Percentiles rank a stretch among this genome's conserved stretches.
These are phyloP conservation scores for Gentiana straminea DNA, from an alignment of 257 asterid species.

Conservation along the genomic window DNA sequence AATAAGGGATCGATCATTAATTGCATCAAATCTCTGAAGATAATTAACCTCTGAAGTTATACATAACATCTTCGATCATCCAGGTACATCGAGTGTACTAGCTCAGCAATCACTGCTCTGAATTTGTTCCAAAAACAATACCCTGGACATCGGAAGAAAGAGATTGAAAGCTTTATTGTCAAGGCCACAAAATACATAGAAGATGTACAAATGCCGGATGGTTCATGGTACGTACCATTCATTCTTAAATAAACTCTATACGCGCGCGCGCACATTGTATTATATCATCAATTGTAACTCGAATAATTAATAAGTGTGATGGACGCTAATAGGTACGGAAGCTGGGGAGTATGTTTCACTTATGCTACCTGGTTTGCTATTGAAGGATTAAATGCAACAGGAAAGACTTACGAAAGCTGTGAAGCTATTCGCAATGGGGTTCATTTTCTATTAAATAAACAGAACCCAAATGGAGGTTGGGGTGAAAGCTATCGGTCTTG, in stretches of 20 bases:
- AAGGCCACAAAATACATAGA: conserved; percentile 49
- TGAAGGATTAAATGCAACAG: conserved; percentile 62
- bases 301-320: background rate
- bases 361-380: conserved; percentile 79
- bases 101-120: conserved; percentile 64
- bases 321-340: conserved; percentile 39
- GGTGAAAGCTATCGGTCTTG: conserved; percentile 82
- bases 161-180: conserved; percentile 30
- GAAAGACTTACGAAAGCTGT: conserved; percentile 39
- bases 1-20: background rate
- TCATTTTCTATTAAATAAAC: conserved; percentile 44
- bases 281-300: too few species aligned
- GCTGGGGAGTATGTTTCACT: conserved; percentile 79
- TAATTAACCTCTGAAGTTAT: too few species aligned
- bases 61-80: background rate
- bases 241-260: background rate
- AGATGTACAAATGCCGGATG: conserved; percentile 48
- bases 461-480: conserved; percentile 73
- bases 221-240: conserved; percentile 51
- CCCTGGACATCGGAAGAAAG: conserved; percentile 53
- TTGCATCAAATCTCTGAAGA: too few species aligned
- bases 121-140: conserved; percentile 40
- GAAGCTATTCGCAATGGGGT: conserved; percentile 45
- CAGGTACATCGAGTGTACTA: conserved; percentile 73
- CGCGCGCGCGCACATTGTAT: background rate